Conservation (phyloP, 352 stramenopile genomes). For the Phytopythium chamaehyphon region DNA sequence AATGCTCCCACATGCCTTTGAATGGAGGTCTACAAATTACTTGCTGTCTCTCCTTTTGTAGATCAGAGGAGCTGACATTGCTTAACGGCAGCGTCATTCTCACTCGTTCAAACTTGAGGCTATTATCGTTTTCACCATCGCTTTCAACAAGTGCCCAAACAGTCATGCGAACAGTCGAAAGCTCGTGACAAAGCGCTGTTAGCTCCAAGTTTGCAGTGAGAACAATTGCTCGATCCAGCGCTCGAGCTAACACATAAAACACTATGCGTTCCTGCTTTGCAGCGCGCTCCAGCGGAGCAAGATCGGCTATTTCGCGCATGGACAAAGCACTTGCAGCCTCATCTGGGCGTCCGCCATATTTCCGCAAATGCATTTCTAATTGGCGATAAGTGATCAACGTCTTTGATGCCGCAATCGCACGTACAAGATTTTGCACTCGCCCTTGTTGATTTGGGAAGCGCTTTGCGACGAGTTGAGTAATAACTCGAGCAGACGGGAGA, state of each 20-base stretch:
- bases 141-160: slow-evolving; percentile 2
- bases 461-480: slow-evolving; percentile 48
- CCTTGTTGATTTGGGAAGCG: slow-evolving; percentile 75
- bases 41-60: not conserved
- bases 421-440: slow-evolving; percentile 44
- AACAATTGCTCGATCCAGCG: slow-evolving; percentile 47
- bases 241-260: not conserved
- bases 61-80: not conserved
- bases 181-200: slow-evolving; percentile 36
- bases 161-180: slow-evolving; percentile 30
- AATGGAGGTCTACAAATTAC: slow-evolving; percentile 4
- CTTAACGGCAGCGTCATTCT: not conserved
- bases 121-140: not conserved
- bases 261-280: not conserved
- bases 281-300: not conserved
- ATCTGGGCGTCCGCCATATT: slow-evolving; percentile 62
- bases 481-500: slow-evolving; percentile 38
- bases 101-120: not conserved
- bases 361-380: slow-evolving; percentile 68
- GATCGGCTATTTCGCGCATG: slow-evolving; percentile 24
- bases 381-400: slow-evolving; percentile 70
- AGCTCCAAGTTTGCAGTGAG: slow-evolving; percentile 57
- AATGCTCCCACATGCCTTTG: slow-evolving; percentile 64
- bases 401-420: slow-evolving; percentile 37
- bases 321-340: slow-evolving; percentile 44